Conservation (phyloP, 108 stramenopile species). For the Nitzschia palea region DNA sequence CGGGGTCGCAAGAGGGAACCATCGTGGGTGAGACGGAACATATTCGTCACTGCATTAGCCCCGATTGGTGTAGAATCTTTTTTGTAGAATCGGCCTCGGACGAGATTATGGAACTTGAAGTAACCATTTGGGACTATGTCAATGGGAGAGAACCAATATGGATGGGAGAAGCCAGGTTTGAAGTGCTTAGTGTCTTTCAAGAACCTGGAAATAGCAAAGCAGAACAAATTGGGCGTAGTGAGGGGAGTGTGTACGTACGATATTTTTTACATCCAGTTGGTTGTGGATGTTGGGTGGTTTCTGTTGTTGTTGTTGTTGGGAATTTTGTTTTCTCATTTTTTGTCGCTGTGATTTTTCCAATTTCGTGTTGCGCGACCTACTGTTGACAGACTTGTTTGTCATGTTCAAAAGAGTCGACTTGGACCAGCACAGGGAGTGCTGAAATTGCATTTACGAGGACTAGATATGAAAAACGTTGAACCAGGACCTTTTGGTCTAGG, state of each 20-base stretch:
- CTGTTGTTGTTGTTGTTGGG: not conserved
- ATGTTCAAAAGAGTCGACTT: constrained; percentile 9
- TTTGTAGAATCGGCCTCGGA: constrained; percentile 32
- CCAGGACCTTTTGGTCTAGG: constrained; percentile 60
- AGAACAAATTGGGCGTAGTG: constrained; percentile 13
- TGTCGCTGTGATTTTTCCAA: not conserved
- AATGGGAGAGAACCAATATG: constrained; percentile 5
- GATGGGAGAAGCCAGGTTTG: constrained; percentile 32
- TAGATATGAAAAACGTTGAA: constrained; percentile 70
- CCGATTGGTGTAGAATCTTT: constrained; percentile 33
- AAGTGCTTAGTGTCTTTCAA: constrained; percentile 31
- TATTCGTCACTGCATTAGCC: not conserved
- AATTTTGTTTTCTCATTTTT: not conserved
- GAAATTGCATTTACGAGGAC: constrained; percentile 47
- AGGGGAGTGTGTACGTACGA: constrained; percentile 2
- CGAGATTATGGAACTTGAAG: constrained; percentile 15
- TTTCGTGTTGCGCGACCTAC: not conserved
- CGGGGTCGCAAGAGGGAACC: constrained; percentile 20
- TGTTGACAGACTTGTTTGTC: not conserved
- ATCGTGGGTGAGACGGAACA: constrained; percentile 40
- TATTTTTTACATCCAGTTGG: not conserved
- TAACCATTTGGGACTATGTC: constrained; percentile 29
- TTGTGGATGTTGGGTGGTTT: not conserved
- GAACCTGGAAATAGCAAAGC: constrained; percentile 17
- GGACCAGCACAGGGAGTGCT: constrained; percentile 3